Base-by-base conservation (phyloP, 148 eudicot species). In the Heliamphora exappendiculata region DNA sequence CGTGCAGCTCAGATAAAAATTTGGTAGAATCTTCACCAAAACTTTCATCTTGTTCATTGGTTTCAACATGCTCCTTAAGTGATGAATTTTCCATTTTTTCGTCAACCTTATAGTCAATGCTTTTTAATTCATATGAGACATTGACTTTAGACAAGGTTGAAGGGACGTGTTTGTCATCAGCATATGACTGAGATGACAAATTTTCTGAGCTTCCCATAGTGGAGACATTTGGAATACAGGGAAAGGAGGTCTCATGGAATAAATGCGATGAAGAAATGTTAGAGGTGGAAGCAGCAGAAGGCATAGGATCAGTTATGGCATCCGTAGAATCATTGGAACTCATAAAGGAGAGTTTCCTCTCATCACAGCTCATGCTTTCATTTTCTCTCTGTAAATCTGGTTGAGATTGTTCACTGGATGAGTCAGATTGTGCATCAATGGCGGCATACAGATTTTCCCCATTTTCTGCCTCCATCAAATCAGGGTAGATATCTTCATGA, bases 1-100 rank as follows among this genome's bases (percentile, higher is more conserved):
- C 72, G 41, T 81, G 84, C 68, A 88, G 75, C 71, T 82, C 86
- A 8, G 97, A 85, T 75, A 86, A 80, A 78, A 83, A 70, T 5
- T 76, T 60, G 20, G 82, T 81, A 77, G 76, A 75, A 73, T 83
- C 88, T 85, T 87, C 91, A 44, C 76, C 85, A 20, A 79, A 42
- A 49, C 29, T 78, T 78, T 66, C 78, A 73, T 65, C 83, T 69
- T 78, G 83, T 44, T 63, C 57, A 70, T 74, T 55, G 53, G 53
- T 71, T 63, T 86, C 87, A 73, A 37, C 65, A 47, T 55, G 53
- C 76, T 80, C 85, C 74, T 78, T 66, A 57, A 81, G 73, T 62
- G 88, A 78, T 50, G 79, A 59, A 67, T 74, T 77, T 68, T 70
- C 86, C 74, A 83, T 65, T 58, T 86, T 81, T 54, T 78, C 87